Evolutionary conservation across 495 filamentous ascomycete genomes (phyloP).

Genomic region (Melanomma pulvis-pyrius): DNA sequence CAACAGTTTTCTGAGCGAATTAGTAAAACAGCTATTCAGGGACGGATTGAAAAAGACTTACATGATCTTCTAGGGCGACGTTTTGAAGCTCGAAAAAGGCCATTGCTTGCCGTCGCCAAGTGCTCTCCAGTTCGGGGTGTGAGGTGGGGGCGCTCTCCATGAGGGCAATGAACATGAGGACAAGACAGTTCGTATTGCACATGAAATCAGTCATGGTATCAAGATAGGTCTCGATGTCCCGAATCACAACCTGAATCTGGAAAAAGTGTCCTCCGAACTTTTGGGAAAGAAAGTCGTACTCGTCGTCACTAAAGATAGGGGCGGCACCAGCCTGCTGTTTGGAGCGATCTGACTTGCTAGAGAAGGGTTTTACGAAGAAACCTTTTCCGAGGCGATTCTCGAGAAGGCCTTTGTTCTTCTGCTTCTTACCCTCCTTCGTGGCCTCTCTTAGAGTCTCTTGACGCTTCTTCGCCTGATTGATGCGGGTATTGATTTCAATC

Average conservation of each 20-base stretch:
- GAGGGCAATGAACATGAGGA: constrained; percentile 68
- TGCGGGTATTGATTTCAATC: constrained; percentile 73
- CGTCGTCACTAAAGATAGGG: constrained; percentile 72
- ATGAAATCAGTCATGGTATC: constrained; percentile 68
- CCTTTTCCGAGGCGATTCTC: constrained; percentile 40
- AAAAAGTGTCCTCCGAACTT: constrained; percentile 86
- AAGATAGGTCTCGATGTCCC: constrained; percentile 88
- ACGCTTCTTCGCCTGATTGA: constrained; percentile 91
- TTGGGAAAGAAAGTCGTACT: constrained; percentile 74
- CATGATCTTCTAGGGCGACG: constrained; percentile 80
- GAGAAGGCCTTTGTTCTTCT: constrained; percentile 68
- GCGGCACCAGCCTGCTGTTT: constrained; percentile 68
- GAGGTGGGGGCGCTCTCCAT: constrained; percentile 63
- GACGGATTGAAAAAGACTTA: constrained; percentile 55
- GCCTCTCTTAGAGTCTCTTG: constrained; percentile 88
- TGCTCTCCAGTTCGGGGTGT: constrained; percentile 82
- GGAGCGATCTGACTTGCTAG: constrained; percentile 78
- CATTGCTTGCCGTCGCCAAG: constrained; percentile 84
- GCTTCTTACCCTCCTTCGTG: constrained; percentile 83
- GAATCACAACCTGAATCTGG: constrained; percentile 82
- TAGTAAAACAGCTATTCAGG: not conserved
- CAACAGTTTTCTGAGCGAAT: constrained; percentile 63
- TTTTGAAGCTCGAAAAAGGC: constrained; percentile 79
- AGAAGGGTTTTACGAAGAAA: constrained; percentile 83
- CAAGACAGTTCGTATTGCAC: constrained; percentile 70